Percentiles rank a stretch among this genome's conserved stretches.
Evolutionary conservation across 257 asterid species (phyloP).

Genomic region (Capsicum baccatum): DNA sequence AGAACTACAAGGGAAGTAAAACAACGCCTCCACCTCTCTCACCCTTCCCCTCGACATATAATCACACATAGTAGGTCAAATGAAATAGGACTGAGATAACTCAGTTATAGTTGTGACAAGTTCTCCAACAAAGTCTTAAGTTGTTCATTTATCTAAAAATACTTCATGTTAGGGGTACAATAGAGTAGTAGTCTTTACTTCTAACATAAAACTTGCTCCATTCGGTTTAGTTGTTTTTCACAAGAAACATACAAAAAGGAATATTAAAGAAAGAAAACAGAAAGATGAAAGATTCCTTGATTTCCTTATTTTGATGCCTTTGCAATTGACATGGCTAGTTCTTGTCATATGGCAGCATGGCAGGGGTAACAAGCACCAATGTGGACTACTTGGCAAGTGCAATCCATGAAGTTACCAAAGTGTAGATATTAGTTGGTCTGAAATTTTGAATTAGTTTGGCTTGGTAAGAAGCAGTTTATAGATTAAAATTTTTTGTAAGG

Average conservation of each 20-base stretch:
- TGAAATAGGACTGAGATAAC: neutral
- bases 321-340: conserved; percentile 7
- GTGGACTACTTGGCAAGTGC: conserved; percentile 25
- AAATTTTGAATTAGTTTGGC: neutral
- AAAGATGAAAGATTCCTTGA: neutral
- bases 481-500: too few species aligned
- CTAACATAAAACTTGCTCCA: neutral
- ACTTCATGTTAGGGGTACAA: neutral
- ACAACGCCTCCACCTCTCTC: neutral
- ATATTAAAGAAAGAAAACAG: neutral
- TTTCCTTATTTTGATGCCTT: neutral
- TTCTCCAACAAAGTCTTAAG: neutral
- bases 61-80: neutral
- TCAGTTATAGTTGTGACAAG: neutral
- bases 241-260: neutral
- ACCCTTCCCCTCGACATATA: neutral
- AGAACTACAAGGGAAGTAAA: neutral
- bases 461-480: too few species aligned
- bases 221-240: neutral
- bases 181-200: neutral
- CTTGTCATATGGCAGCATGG: conserved; percentile 22
- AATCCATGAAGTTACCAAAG: conserved; percentile 24
- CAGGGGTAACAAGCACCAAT: conserved; percentile 25
- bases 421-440: neutral
- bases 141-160: neutral